A percentile compares a stretch with the other conserved stretches of the same genome.
phyloP scores from a whole-genome alignment of 352 stramenopile genomes.

The Globisporangium iwayamae region DNA sequence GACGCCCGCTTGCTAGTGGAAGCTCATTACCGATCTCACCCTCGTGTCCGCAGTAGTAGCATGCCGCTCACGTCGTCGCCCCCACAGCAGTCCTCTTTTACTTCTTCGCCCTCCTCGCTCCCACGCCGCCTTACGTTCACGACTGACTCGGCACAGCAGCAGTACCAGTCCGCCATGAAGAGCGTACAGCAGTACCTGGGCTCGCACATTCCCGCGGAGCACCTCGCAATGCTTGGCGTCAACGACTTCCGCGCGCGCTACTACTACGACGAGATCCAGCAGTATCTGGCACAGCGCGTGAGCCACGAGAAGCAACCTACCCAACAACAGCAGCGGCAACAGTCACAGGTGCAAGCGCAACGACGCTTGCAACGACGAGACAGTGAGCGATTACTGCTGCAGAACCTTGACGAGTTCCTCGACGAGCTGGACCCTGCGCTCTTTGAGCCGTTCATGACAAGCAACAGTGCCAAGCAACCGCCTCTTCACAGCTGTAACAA shows the following conservation, averaged over 20 bases:
- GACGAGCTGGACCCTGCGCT: constrained; percentile 52
- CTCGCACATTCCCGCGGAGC: constrained; percentile 25
- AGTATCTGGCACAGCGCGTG: constrained; percentile 42
- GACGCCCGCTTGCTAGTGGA: background rate
- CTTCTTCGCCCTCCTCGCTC: background rate
- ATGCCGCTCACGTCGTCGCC: constrained; percentile 12
- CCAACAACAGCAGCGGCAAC: background rate
- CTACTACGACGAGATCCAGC: constrained; percentile 59
- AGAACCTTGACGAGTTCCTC: constrained; percentile 43
- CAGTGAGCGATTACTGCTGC: constrained; percentile 1
- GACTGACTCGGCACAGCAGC: constrained; percentile 17
- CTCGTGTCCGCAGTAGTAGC: background rate
- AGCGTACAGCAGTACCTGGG: constrained; percentile 50
- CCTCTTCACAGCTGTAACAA: background rate
- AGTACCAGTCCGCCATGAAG: constrained; percentile 50
- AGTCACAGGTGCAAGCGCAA: background rate
- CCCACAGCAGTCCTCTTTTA: background rate
- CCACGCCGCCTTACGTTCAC: constrained; percentile 18
- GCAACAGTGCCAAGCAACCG: background rate
- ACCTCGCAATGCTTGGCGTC: constrained; percentile 44
- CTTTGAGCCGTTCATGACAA: constrained; percentile 16
- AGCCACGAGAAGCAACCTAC: constrained; percentile 6
- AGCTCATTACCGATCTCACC: constrained; percentile 8
- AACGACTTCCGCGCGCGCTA: constrained; percentile 43
- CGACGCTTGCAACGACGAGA: background rate